Evolutionary conservation across 306 rosid genomes (phyloP).

Genomic region (Vicia sativa): DNA sequence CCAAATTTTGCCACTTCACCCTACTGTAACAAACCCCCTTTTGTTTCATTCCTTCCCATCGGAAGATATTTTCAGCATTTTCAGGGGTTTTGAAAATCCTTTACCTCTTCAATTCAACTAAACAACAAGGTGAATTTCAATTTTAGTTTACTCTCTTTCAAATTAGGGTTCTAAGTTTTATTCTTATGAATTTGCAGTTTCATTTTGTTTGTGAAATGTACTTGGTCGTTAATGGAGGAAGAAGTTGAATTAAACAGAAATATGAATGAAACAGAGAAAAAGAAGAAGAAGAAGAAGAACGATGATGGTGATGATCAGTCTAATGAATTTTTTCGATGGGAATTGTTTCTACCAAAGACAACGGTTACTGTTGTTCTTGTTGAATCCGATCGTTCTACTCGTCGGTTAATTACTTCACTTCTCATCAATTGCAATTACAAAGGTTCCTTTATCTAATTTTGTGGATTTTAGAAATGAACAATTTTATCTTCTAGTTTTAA

Average conservation of each 20-base stretch:
- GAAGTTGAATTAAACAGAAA: slow-evolving; percentile 17
- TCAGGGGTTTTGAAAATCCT: not conserved
- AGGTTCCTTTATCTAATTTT: slow-evolving; percentile 53
- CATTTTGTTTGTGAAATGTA: slow-evolving; percentile 3
- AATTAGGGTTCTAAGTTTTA: slow-evolving; percentile 28
- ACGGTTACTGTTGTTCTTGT: slow-evolving; percentile 53
- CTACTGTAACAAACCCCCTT: not conserved
- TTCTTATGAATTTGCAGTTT: not conserved
- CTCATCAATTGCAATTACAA: slow-evolving; percentile 72
- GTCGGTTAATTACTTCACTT: slow-evolving; percentile 65
- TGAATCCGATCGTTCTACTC: slow-evolving; percentile 74
- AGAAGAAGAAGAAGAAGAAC: not conserved
- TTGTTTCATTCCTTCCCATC: not conserved
- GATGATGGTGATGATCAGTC: not conserved
- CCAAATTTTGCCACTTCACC: not conserved
- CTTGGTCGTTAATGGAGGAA: slow-evolving; percentile 53
- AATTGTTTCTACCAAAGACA: slow-evolving; percentile 45
- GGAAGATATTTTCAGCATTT: not conserved
- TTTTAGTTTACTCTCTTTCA: not conserved
- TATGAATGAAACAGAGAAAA: slow-evolving; percentile 19
- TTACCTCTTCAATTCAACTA: not conserved
- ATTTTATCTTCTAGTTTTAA: no score
- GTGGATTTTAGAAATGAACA: no score
- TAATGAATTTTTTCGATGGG: slow-evolving; percentile 40
- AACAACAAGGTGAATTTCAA: not conserved